These are phyloP conservation scores for Phytophthora europaea DNA, from an alignment of 352 stramenopile species.

Conservation along the genomic window DNA sequence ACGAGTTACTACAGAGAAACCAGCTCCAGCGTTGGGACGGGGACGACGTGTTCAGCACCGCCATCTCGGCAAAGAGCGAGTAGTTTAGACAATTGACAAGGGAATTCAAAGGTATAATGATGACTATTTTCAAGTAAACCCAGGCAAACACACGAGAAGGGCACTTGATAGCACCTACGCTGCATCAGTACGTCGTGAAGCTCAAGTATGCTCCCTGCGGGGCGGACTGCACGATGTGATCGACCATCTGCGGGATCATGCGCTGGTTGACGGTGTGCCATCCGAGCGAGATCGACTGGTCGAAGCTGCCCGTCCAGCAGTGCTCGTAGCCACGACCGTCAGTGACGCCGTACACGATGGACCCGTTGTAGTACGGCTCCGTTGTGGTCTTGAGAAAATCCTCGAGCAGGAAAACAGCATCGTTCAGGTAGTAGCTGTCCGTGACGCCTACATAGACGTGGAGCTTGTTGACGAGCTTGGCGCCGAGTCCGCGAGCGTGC, in stretches of 20 bases:
- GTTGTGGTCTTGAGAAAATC: slow-evolving; percentile 71
- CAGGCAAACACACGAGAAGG: neutral
- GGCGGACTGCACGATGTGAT: slow-evolving; percentile 64
- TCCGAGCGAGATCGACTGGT: slow-evolving; percentile 73
- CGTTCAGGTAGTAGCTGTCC: slow-evolving; percentile 85
- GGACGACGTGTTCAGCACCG: slow-evolving; percentile 22
- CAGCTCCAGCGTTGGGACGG: slow-evolving; percentile 21
- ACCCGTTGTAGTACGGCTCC: slow-evolving; percentile 78
- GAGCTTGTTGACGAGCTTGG: slow-evolving; percentile 81
- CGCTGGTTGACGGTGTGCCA: slow-evolving; percentile 83
- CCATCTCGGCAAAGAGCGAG: slow-evolving; percentile 23
- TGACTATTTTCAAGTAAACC: slow-evolving; percentile 24
- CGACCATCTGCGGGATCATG: slow-evolving; percentile 74
- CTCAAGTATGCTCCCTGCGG: slow-evolving; percentile 56
- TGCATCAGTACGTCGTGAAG: slow-evolving; percentile 53
- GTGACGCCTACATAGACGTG: slow-evolving; percentile 80
- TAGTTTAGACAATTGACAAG: slow-evolving; percentile 16
- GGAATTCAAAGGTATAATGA: slow-evolving; percentile 24
- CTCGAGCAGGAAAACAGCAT: slow-evolving; percentile 75
- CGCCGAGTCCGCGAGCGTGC: slow-evolving; percentile 52
- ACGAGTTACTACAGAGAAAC: slow-evolving; percentile 34
- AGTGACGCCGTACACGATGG: slow-evolving; percentile 74
- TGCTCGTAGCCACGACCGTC: slow-evolving; percentile 80
- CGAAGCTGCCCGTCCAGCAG: slow-evolving; percentile 81
- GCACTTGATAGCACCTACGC: neutral